Evolutionary conservation across 2,329 filamentous ascomycete genomes (phyloP), one percentile per base, ranked within the genome.

Genomic region (Neurospora crassa): DNA sequence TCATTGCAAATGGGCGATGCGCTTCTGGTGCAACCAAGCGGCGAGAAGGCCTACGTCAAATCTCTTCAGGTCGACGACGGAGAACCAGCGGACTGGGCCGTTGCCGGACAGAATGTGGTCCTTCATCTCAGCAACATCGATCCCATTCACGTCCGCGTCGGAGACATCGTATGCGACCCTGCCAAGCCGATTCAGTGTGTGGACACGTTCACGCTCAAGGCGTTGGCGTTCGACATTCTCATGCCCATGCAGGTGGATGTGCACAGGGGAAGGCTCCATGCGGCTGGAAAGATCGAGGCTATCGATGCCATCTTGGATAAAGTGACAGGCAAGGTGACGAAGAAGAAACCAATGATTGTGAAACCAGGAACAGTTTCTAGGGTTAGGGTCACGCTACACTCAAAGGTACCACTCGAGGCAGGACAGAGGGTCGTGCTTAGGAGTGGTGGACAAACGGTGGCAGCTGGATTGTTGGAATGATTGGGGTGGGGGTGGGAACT

Each of bases 231-330:
- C 77, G 93, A 97, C 73, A 91, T 95, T 74, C 82, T 99, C 18
- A 91, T 94, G 81, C 95, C 95, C 0, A 96, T 95, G 88, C 88
- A 89, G 34, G 88, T 98, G 11, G 95, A 98, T 77, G 89, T 99
- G 10, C 94, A 97, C 79, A 86, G 93, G 24, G 96, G 96, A 0
- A 87, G 94, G 10, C 82, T 98, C 69, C 92, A 97, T 79, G 89
- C 90, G 0, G 86, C 92, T 0, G 96, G 92, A 0, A 87, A 88
- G 68, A 91, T 99, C 53, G 85, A 86, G 69, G 87, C 89, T 73
- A 85, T 98, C 74, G 82, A 91, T 10, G 92, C 91, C 0, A 85
- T 90, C 1, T 80, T 98, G 63, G 92, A 97, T 80, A 96, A 96
- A 81, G 85, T 86, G 10, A 92, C 88, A 1, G 95, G 94, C 0